Evolutionary conservation across 305 asterid species (phyloP), one percentile per base, ranked within the genome.

Genomic region (Fraxinus baroniana): DNA sequence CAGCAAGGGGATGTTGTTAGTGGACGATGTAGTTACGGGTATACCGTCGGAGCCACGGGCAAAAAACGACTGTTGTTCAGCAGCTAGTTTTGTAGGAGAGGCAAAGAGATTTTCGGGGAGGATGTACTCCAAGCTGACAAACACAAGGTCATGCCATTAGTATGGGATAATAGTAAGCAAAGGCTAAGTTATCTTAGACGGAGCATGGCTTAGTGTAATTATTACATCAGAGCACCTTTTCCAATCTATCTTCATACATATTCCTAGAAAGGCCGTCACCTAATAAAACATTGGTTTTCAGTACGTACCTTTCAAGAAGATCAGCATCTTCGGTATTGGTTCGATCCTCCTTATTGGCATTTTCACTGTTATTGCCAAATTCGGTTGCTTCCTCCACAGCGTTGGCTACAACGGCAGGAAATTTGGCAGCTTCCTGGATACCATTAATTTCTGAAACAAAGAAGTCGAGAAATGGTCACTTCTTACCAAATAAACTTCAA

Each of bases 51-150:
- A 84, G 82, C 87, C 86, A 74, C 88, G 78, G 8, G 90, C 84
- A 78, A 91, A 90, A n/a, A 80, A 41, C 0, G 92, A 82, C 35
- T 83, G 87, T 37, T 74, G 78, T 57, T 93, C 94, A 32, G 90
- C 93, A 13, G 90, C 90, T 22, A 85, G 78, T 85, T 94, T 96
- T 52, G 97, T 94, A 5, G 99, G 99, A 79, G 98, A 94, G 1
- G 97, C 90, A 18, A 96, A 94, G 3, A 96, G 93, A 84, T 90
- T 93, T 72, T 96, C 99, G 0, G 99, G 99, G 44, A 96, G 97
- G 77, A 80, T 84, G 88, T 92, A 90, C 86, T 93, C 97, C 86
- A 94, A 83, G 89, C 98, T 96, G 44, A 32, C 74, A 83, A 83
- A 78, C 82, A 82, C 33, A 77, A 30, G 17, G 49, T 20, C 71